These are phyloP conservation scores for Ogataea saltuana DNA, from an alignment of 805 yeast genomes.

Conservation along the genomic window DNA sequence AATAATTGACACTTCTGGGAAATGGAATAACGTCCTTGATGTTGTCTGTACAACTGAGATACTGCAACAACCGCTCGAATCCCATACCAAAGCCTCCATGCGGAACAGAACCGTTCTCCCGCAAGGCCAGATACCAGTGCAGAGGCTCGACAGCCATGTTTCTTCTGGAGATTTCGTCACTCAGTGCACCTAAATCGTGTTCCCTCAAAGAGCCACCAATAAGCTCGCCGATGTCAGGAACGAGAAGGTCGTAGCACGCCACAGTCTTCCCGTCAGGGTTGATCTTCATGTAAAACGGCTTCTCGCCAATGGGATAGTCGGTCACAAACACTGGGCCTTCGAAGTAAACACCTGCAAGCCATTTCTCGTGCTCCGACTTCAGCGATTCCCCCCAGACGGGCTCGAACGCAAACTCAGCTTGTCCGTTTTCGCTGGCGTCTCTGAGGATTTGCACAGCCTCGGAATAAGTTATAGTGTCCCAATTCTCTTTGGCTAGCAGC, in stretches of 20 bases:
- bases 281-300: conserved; percentile 90
- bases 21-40: conserved; percentile 86
- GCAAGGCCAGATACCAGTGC: conserved; percentile 76
- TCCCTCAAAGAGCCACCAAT: conserved; percentile 95
- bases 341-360: conserved; percentile 72
- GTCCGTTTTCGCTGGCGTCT: conserved; percentile 31
- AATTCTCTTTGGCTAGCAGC: conserved; percentile 44
- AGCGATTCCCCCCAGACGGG: conserved; percentile 74
- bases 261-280: conserved; percentile 58
- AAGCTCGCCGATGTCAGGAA: conserved; percentile 92
- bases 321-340: conserved; percentile 83
- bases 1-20: conserved; percentile 66
- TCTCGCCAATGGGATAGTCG: conserved; percentile 74
- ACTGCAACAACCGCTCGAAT: conserved; percentile 79
- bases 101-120: conserved; percentile 80
- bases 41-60: conserved; percentile 71
- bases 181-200: conserved; percentile 51
- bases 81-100: conserved; percentile 99
- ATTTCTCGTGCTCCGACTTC: conserved; percentile 87
- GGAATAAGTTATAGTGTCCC: conserved; percentile 74
- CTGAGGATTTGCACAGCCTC: conserved; percentile 66
- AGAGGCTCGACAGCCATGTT: conserved; percentile 60
- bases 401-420: conserved; percentile 40
- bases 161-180: conserved; percentile 49
- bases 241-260: conserved; percentile 83